phyloP scores from a whole-genome alignment of 192 early-diverging fungal genomes.

The Umbelopsis isabellina region DNA sequence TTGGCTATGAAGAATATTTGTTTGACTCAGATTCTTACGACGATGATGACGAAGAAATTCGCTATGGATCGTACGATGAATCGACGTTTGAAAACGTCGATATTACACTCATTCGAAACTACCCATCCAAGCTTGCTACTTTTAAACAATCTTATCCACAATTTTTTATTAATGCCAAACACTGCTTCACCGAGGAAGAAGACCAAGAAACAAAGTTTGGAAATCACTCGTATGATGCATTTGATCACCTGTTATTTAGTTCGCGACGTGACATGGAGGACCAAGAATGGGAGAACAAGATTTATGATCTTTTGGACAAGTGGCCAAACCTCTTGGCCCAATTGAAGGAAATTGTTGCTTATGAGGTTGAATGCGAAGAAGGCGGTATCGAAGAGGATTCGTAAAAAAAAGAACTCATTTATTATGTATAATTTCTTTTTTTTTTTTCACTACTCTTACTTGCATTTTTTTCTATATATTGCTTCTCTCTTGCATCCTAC shows the following conservation, averaged over 20 bases:
- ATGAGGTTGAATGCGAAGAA: constrained; percentile 38
- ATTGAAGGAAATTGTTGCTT: constrained; percentile 45
- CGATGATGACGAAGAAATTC: constrained; percentile 16
- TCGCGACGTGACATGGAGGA: constrained; percentile 27
- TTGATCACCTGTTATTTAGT: constrained; percentile 26
- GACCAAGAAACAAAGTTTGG: neutral
- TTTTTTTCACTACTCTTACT: neutral
- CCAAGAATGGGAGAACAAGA: constrained; percentile 36
- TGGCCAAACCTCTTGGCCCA: constrained; percentile 36
- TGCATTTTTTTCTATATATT: neutral
- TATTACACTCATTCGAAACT: constrained; percentile 31
- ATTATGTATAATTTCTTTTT: neutral
- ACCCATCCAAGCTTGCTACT: constrained; percentile 21
- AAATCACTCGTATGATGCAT: constrained; percentile 24
- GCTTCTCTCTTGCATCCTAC: neutral
- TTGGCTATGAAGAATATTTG: constrained; percentile 39
- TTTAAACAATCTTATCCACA: constrained; percentile 36
- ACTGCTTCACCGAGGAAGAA: neutral
- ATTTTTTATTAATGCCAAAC: constrained; percentile 44
- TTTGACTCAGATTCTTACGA: constrained; percentile 22
- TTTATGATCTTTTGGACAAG: constrained; percentile 30
- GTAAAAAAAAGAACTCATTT: constrained; percentile 5
- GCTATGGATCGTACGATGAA: constrained; percentile 14
- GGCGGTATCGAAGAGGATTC: constrained; percentile 11
- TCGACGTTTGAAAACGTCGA: constrained; percentile 27